Conservation (phyloP, 176 grass and related monocot genomes). For the Oryza coarctata region DNA sequence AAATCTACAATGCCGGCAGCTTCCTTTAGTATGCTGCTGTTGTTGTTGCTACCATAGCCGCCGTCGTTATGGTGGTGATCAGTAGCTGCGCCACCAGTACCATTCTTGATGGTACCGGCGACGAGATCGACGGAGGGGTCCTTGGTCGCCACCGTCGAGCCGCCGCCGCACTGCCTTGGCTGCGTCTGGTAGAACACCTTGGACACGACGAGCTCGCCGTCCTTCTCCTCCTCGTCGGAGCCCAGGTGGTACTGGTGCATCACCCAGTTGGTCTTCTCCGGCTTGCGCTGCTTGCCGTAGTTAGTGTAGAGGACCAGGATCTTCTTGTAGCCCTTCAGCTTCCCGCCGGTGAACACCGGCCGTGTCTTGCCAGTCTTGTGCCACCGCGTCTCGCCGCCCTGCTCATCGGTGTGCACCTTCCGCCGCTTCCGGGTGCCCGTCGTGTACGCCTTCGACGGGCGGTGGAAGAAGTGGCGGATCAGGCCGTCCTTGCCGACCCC, state of each 20-base stretch:
- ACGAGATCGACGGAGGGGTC: slow-evolving; percentile 22
- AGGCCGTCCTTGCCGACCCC: slow-evolving; percentile 88
- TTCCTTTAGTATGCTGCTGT: slow-evolving; percentile 53
- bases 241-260: slow-evolving; percentile 99
- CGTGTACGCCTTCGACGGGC: slow-evolving; percentile 92
- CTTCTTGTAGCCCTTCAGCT: slow-evolving; percentile 89
- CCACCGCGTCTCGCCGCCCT: slow-evolving; percentile 96
- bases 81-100: background rate
- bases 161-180: slow-evolving; percentile 79
- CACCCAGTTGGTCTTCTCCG: slow-evolving; percentile 99
- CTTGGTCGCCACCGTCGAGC: slow-evolving; percentile 27
- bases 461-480: slow-evolving; percentile 98
- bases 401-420: slow-evolving; percentile 89
- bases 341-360: slow-evolving; percentile 58
- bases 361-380: slow-evolving; percentile 98
- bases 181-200: slow-evolving; percentile 99
- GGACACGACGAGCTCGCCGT: slow-evolving; percentile 95
- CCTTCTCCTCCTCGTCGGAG: slow-evolving; percentile 97
- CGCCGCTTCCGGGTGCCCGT: slow-evolving; percentile 89
- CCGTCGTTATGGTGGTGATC: slow-evolving; percentile 39
- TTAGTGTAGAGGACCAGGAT: slow-evolving; percentile 99
- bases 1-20: slow-evolving; percentile 59
- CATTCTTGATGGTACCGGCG: slow-evolving; percentile 9
- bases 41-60: background rate
- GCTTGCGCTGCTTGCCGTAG: slow-evolving; percentile 99